Evolutionary conservation across 805 yeast species (phyloP), one percentile per base, ranked within the genome.

Genomic region (Lipomyces anomalus): DNA sequence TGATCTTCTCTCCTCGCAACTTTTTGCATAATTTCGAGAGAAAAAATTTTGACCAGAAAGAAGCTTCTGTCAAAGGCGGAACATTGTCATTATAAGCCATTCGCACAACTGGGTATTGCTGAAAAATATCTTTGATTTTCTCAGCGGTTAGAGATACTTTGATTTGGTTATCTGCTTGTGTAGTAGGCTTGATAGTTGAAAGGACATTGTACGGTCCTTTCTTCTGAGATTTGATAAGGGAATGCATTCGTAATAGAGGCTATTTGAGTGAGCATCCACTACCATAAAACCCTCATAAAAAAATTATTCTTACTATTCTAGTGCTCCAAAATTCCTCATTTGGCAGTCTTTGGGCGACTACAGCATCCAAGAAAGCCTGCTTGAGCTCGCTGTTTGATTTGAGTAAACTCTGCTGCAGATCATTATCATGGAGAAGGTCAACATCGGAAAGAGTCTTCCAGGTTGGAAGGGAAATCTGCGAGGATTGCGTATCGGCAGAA

Each of bases 1-100:
- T 78, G 43, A 87, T 75, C 53, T 79, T 80, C 60, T 92, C 97
- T 47, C 98, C 98, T 61, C 95, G 74, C 28, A 92, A 69, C 57
- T 88, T 78, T 55, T 96, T 73, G 60, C 89, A 92, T 49, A 92
- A 68, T 57, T 87, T 83, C 0, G 97, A 88, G 58, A 86, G 81
- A 71, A 92, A 92, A 59, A 92, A 92, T 51, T 97, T 70, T 7
- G 95, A 86, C 98, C 98, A 92, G 58, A 92, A 92, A 60, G 84
- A 95, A 35, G 90, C 89, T 62, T 92, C 97, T 39, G 78, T 75
- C 43, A 92, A 72, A 50, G 82, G 80, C 1, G 97, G 98, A 3
- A 92, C 98, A 47, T 80, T 80, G 44, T 92, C 98, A 48, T 78
- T 80, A 60, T 84, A 92, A 0, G 97, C 97, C 52, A 76, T 78